Percentiles rank a stretch among this genome's conserved stretches.
Conservation (phyloP, 2,329 filamentous ascomycete genomes). For the Curvularia eragrostidis region DNA sequence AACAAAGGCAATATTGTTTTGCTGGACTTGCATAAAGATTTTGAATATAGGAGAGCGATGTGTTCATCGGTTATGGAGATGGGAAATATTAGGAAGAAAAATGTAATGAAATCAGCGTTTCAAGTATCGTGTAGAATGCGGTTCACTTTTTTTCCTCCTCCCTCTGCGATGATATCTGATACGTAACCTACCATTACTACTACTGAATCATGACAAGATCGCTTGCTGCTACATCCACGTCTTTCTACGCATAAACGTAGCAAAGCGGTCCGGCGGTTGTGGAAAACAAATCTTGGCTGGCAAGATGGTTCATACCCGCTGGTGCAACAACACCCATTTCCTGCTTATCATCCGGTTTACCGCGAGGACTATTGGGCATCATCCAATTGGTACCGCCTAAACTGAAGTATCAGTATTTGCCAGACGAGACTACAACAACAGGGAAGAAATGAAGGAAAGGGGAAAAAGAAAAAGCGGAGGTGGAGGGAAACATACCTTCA, state of each 20-base stretch:
- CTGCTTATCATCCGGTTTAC: slow-evolving; percentile 35
- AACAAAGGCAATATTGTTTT: background rate
- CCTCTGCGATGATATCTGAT: background rate
- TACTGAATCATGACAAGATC: background rate
- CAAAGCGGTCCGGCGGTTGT: slow-evolving; percentile 44
- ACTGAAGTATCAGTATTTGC: background rate
- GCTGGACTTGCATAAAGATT: background rate
- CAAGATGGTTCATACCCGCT: slow-evolving; percentile 28
- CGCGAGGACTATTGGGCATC: background rate
- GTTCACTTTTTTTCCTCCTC: background rate
- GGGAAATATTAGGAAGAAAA: background rate
- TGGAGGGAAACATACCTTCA: background rate
- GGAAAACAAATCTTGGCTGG: slow-evolving; percentile 38
- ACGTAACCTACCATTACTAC: background rate
- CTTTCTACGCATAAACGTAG: slow-evolving; percentile 40
- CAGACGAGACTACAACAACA: background rate
- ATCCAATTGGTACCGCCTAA: background rate
- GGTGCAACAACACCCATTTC: slow-evolving; percentile 37
- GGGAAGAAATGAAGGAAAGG: background rate
- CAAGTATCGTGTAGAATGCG: background rate
- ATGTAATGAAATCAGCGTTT: slow-evolving; percentile 1
- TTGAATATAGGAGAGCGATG: background rate
- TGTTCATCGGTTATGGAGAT: background rate
- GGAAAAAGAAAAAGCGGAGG: background rate
- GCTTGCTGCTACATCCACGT: background rate